A percentile compares a stretch with the other conserved stretches of the same genome.
Evolutionary conservation across 176 grass and related monocot genomes (phyloP).

Genomic region (Bromus sterilis): DNA sequence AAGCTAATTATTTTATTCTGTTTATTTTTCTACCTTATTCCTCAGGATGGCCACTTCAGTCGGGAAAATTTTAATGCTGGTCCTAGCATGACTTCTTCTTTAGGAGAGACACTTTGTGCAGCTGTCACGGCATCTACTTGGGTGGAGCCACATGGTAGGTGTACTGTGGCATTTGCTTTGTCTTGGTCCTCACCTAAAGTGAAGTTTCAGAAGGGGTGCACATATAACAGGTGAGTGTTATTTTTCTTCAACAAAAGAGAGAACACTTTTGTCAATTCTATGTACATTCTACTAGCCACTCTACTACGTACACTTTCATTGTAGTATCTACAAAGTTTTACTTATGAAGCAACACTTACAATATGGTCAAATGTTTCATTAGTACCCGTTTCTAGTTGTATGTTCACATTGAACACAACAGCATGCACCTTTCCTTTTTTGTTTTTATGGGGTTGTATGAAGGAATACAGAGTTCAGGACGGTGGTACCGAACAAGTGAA

Average conservation of each 20-base stretch:
- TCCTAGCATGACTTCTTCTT: conserved; percentile 60
- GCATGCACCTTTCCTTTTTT: not conserved
- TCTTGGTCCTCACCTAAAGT: conserved; percentile 97
- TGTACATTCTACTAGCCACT: not conserved
- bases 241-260: conserved; percentile 10
- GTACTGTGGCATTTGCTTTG: conserved; percentile 82
- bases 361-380: not conserved
- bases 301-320: too few species aligned
- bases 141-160: conserved; percentile 92
- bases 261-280: not conserved
- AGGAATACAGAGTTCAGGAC: not conserved
- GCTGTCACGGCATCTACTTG: conserved; percentile 86
- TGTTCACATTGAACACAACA: not conserved
- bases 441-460: not conserved
- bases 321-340: conserved; percentile 12
- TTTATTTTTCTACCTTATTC: conserved; percentile 6
- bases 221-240: conserved; percentile 71
- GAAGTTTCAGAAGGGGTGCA: conserved; percentile 92
- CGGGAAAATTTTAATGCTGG: conserved; percentile 59
- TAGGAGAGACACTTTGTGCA: conserved; percentile 65
- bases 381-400: not conserved
- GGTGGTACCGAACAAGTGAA: not conserved
- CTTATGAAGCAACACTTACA: not conserved
- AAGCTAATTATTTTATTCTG: not conserved
- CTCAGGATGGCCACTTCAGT: conserved; percentile 73